Percentiles rank a stretch among this genome's conserved stretches.
phyloP scores from a whole-genome alignment of 78 protist species.

The Dictyostelium capitatum region DNA sequence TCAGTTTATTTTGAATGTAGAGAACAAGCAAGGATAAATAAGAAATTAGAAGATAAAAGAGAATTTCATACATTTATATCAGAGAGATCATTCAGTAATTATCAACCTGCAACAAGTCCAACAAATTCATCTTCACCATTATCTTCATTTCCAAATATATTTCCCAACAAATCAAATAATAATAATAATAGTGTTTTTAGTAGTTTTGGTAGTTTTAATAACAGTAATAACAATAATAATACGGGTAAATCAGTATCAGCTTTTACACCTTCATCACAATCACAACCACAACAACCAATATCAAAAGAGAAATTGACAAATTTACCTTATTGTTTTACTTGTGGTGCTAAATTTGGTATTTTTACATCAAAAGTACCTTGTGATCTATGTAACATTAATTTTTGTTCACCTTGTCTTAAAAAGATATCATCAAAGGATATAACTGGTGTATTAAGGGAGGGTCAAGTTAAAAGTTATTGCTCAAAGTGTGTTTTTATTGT shows the following conservation, averaged over 20 bases:
- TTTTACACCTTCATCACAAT: not conserved
- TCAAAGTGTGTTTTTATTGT: conserved; percentile 33
- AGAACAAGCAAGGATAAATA: not conserved
- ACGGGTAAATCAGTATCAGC: no score
- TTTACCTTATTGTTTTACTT: conserved; percentile 41
- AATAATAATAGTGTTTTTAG: not conserved
- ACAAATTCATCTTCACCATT: not conserved
- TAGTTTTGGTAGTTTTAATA: not conserved
- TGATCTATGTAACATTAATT: conserved; percentile 40
- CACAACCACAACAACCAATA: conserved; percentile 14
- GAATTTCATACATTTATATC: not conserved
- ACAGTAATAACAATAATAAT: not conserved
- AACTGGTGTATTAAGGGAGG: conserved; percentile 65
- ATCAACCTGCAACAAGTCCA: not conserved
- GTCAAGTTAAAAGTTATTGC: conserved; percentile 46
- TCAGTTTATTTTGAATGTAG: not conserved
- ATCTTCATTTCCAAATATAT: conserved; percentile 59
- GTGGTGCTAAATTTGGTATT: conserved; percentile 67
- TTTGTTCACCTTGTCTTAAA: conserved; percentile 28
- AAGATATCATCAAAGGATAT: conserved; percentile 59
- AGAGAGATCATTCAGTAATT: not conserved
- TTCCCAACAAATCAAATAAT: not conserved
- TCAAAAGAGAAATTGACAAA: conserved; percentile 10
- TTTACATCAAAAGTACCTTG: conserved; percentile 47
- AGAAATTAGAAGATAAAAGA: not conserved